Base-by-base conservation (phyloP, 139 green algal species). In the Spirogloea muscicola region DNA sequence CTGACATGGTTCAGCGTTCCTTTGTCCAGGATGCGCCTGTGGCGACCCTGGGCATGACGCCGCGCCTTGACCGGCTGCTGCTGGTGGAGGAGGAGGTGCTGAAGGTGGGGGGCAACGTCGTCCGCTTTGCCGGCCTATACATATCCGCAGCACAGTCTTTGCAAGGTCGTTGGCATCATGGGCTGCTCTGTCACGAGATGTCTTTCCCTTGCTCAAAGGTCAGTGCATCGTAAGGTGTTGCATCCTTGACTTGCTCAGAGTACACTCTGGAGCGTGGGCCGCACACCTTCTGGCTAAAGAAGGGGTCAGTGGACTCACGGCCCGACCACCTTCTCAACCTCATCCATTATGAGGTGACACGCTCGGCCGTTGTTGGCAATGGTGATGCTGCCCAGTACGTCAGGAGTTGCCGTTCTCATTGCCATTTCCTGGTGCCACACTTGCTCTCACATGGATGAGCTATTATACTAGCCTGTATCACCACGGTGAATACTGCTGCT, bases 71-170 rank as follows among this genome's bases (percentile, higher is more conserved):
- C 82, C 82, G 65, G 65, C 69, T 98, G 69, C 81, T 96, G 18
- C 41, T 61, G 13, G 90, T 87, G 2, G 94, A 97, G 82, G 10
- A 79, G 4, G 86, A 85, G 10, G 85, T 91, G 13, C 69, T 97
- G 43, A 58, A 84, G 65, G 87, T 51, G 34, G 81, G 90, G 1
- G 94, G 94, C 58, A 90, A 86, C 49, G 94, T 97, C 31, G 68
- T 98, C 74, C 86, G 94, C 1, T 82, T 97, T 34, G 93, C 93
- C 27, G 94, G 94, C 2, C 84, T 98, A 46, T 98, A 98, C 83
- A 80, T 76, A 72, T 72, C 67, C 31, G 25, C n/a, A n/a, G n/a
- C n/a, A n/a, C n/a, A n/a, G n/a, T n/a, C 44, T 55, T 18, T 55
- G 16, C 18, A 25, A 55, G 18, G 16, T n/a, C n/a, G n/a, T n/a